Base-by-base conservation (phyloP, 306 rosid genomes). In the Prunus mume region DNA sequence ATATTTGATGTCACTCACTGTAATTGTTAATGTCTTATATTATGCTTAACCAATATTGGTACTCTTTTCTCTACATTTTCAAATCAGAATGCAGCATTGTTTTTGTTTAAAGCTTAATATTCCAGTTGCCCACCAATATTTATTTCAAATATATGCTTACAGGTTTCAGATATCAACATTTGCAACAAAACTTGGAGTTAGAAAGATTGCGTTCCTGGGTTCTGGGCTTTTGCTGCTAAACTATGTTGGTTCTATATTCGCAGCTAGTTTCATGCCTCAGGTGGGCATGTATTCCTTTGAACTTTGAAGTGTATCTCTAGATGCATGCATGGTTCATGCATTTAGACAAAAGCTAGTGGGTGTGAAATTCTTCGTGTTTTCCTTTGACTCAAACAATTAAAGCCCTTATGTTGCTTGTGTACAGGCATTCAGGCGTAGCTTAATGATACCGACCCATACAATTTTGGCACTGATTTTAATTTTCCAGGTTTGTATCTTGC, bases 161-260 rank as follows among this genome's bases (percentile, higher is more conserved):
- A 94, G 98, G 90, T 94, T 84, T 89, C 88, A 89, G 82, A 92
- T 94, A 89, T 90, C 98, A 50, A 94, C 98, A 77, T 90, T 94
- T 46, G 98, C 98, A 30, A 91, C 96, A 38, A 94, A 90, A 79
- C 91, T 94, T 63, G 98, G 98, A 72, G 97, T 94, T 27, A 87
- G 88, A 76, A 94, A 92, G 81, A 94, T 94, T 71, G 87, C 96
- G 22, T 90, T 87, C 84, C 96, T 94, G 77, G 96, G 98, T 86
- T 87, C 96, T 58, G 98, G 96, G 83, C 90, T 93, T 83, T 82
- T 93, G 86, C 90, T 93, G 72, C 61, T 86, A 83, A 93, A 91
- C 81, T 93, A 93, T 78, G 46, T 93, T 24, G 90, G 83, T 87
- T 86, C 97, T 70, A 80, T 90, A 65, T 81, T 86, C 66, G 90